Evolutionary conservation across 116 monocot genomes (phyloP), one percentile per base, ranked within the genome.

Genomic region (Dioscorea cayenensis): DNA sequence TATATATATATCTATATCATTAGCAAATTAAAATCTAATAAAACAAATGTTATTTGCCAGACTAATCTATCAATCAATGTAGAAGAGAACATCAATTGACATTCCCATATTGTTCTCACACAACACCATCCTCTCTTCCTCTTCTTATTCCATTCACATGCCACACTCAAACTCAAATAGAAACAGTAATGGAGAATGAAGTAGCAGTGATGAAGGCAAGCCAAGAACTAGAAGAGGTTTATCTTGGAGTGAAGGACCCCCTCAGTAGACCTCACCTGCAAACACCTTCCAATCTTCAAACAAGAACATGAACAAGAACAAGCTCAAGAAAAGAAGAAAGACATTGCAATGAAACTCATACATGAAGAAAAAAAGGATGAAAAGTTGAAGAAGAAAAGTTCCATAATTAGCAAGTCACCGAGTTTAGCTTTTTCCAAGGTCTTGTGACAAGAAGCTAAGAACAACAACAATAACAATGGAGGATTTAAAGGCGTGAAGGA

Each of bases 261-360:
- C 7, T 85, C 82, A 1, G 85, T 85, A 0, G 73, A 85, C 60
- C 79, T 85, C 9, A 78, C 78, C 17, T 79, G 81, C 78, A 81
- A 79, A 25, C 73, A 84, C 43, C 71, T 84, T 14, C 14, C 67
- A 12, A 60, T 38, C 38, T 60, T 66, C 32, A 74, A 70, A 64
- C 76, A 73, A n/a, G 58, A 52, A 49, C 32, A 32, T 3, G 10
- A 3, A 19, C 70, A 28, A 13, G 66, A 43, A 6, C 43, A 43
- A 43, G 11, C 43, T 43, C 43, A 29, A 10, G 38, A 43, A 0
- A 66, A 66, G 1, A 66, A 66, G 48, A 64, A 36, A n/a, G 55
- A 16, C 55, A 55, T 55, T n/a, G 55, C 55, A 16, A 19, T 55
- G 55, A 2, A 16, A 19, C 55, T 14, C 55, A 51, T 23, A 18